A percentile compares a stretch with the other conserved stretches of the same genome.
These are phyloP conservation scores for Spizellomyces sp. DNA, from an alignment of 192 early-diverging fungal genomes.

Conservation along the genomic window DNA sequence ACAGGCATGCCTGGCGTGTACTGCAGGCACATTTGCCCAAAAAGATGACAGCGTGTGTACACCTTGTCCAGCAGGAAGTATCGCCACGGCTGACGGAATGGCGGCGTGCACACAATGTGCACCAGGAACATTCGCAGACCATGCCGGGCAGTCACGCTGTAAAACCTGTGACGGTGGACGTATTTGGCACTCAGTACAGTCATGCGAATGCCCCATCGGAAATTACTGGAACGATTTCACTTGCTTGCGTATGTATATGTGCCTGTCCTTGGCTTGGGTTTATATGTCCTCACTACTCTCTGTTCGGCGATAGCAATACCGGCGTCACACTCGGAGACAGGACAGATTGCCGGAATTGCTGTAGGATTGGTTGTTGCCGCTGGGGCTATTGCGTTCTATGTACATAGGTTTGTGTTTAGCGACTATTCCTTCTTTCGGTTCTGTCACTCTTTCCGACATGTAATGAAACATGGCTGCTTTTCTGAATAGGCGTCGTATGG, in stretches of 20 bases:
- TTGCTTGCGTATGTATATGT: slow-evolving; percentile 15
- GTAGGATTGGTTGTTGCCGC: slow-evolving; percentile 9
- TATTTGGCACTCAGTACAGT: not conserved
- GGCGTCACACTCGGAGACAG: not conserved
- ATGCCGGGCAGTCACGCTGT: slow-evolving; percentile 2
- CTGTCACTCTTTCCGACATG: not conserved
- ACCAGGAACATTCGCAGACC: slow-evolving; percentile 3
- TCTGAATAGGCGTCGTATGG: slow-evolving; percentile 19
- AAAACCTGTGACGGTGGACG: slow-evolving; percentile 17
- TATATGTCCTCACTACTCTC: no score
- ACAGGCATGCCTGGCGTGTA: slow-evolving; percentile 9
- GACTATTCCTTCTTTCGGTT: not conserved
- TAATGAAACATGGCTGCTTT: not conserved
- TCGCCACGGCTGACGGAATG: not conserved
- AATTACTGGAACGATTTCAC: slow-evolving; percentile 10
- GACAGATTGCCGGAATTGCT: slow-evolving; percentile 13
- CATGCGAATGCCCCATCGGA: not conserved
- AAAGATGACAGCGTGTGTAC: slow-evolving; percentile 8
- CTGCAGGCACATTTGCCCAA: slow-evolving; percentile 2
- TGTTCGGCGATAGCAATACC: no score
- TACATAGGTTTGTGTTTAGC: slow-evolving; percentile 7
- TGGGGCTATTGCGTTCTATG: slow-evolving; percentile 11
- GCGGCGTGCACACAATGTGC: slow-evolving; percentile 3
- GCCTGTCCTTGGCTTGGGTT: not conserved
- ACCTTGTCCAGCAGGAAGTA: slow-evolving; percentile 15